A percentile compares a stretch with the other conserved stretches of the same genome.
Conservation (phyloP, 2,329 filamentous ascomycete genomes). For the Madurella mycetomatis region DNA sequence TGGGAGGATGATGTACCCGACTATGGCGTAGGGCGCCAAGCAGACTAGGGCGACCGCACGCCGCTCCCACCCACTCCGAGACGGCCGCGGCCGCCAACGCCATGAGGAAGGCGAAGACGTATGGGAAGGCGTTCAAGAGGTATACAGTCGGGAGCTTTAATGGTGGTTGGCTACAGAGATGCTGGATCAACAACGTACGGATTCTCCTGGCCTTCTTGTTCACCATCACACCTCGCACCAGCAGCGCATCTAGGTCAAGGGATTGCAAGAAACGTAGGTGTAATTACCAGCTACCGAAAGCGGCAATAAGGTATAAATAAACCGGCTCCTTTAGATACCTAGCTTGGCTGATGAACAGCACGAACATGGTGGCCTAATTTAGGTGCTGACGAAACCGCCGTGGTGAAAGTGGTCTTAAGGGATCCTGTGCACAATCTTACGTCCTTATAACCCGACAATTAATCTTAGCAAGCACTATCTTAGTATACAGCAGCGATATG, state of each 20-base stretch:
- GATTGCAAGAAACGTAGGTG: no score
- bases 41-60: constrained; percentile 62
- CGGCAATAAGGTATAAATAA: no score
- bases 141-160: constrained; percentile 49
- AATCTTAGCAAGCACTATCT: no score
- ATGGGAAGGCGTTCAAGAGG: constrained; percentile 60
- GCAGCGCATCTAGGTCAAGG: constrained; percentile 7
- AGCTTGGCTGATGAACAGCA: no score
- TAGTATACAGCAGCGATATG: no score
- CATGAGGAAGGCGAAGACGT: constrained; percentile 57
- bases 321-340: no score
- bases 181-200: constrained; percentile 8
- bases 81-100: constrained; percentile 56
- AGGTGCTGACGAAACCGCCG: no score
- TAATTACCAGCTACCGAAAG: no score
- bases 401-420: no score
- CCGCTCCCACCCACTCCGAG: constrained; percentile 51
- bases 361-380: no score
- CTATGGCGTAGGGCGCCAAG: constrained; percentile 50
- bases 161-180: constrained; percentile 44
- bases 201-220: background rate
- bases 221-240: background rate
- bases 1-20: constrained; percentile 61
- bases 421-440: no score
- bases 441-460: no score